Base-by-base conservation (phyloP, 2,329 filamentous ascomycete genomes). In the Pleurostoma richardsiae region DNA sequence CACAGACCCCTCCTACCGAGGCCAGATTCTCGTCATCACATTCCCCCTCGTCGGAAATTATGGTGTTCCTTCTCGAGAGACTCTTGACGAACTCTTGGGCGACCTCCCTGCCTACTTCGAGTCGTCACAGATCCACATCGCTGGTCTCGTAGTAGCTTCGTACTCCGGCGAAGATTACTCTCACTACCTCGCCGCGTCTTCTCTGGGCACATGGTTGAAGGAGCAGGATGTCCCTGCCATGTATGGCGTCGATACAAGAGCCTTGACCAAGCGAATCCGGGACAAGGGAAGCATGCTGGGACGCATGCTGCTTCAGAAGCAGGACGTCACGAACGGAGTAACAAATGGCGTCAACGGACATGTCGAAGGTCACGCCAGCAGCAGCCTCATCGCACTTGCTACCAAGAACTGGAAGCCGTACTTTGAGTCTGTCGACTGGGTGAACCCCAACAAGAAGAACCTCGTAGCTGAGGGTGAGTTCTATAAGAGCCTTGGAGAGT, bases 21-120 rank as follows among this genome's bases (percentile, higher is more conserved):
- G 88, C 52, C 92, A 99, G 73, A 96, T 99, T 59, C 80, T 99
- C 58, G 91, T 97, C 69, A 84, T 97, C 61, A 99, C 92, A 45
- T 96, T 96, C 68, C 94, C 92, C 49, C 77, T 97, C 38, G 87
- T 96, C 50, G 92, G 92, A 67, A 99, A 97, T 77, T 99, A 99
- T 72, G 92, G 92, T 66, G 94, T 97, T 29, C 94, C 94, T 45
- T 89, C 89, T 42, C 80, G 91, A 56, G 87, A 95, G 54, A 81
- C 85, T 45, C 79, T 89, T 71, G 92, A 97, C 66, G 82, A 89
- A 63, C 77, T 97, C 46, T 81, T 96, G 43, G 81, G 85, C 61
- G 87, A 91, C 60, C 79, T 97, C 47, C 91, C 92, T 30, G 90
- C 90, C 53, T 80, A 97, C 71, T 97, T 99, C 64, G 94, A 99